Evolutionary conservation across 192 early-diverging fungal genomes (phyloP), one percentile per base, ranked within the genome.

Genomic region (Dispira simplex): DNA sequence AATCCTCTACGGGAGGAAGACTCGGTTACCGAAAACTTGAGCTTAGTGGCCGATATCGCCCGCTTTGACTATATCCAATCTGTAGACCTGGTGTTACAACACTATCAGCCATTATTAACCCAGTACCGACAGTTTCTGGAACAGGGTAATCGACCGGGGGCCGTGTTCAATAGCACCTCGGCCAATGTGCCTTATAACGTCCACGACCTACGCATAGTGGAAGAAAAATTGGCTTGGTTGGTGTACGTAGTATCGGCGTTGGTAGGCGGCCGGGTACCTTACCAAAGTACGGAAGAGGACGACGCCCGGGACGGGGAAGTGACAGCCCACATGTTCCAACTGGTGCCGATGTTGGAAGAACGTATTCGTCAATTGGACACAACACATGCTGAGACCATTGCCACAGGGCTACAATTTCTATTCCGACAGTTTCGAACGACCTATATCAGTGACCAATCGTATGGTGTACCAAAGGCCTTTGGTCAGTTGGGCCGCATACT

Each of bases 321-420:
- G 70, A 80, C 82, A 46, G 77, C 79, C 25, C 83, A 83, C 23
- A 83, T 77, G 6, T 70, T 89, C 20, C 79, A 86, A 57, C 75
- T 90, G 32, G 82, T 91, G 65, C 76, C 87, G 26, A 74, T 89
- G 26, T 74, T 81, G 48, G 77, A 85, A 60, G 74, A 77, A 55
- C 78, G 84, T 39, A 72, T 84, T 16, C 72, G 73, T 43, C 68
- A 70, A 46, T 73, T 81, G 11, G 75, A 76, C 0, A 72, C 73
- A 8, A 65, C 73, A 2, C 75, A 77, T 1, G 76, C 78, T 66
- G 80, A 84, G 60, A 77, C 82, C 47, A 74, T 95, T 2, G 89
- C 92, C 67, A 74, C 83, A 46, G 84, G 90, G 11, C 82, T 94
- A 63, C 60, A 91, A n/a, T 85, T 84, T 67, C 82, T 93, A 60